Evolutionary conservation across 169 alveolate genomes (phyloP).

Genomic region (Eimeria nieschulzi): DNA sequence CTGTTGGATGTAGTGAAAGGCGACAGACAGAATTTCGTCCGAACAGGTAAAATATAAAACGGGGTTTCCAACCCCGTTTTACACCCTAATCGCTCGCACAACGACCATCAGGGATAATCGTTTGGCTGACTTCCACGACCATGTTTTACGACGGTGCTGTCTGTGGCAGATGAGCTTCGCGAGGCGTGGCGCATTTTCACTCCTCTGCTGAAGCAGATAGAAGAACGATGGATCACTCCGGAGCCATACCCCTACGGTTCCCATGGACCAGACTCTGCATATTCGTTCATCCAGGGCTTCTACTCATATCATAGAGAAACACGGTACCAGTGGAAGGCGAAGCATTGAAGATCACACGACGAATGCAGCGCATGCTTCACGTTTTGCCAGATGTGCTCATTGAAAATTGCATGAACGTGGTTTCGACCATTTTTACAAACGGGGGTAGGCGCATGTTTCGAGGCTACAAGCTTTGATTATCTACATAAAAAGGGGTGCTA

Average conservation of each 20-base stretch:
- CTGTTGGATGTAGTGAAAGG: constrained; percentile 79
- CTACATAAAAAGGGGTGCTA: too few relatives aligned
- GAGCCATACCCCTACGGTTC: constrained; percentile 81
- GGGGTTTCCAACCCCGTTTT: neutral
- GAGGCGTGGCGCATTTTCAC: constrained; percentile 86
- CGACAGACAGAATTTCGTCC: constrained; percentile 78
- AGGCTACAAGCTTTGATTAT: too few relatives aligned
- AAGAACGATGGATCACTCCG: constrained; percentile 78
- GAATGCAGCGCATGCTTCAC: neutral
- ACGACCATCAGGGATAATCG: neutral
- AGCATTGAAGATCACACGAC: constrained; percentile 8
- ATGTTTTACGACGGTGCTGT: neutral
- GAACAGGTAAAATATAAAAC: constrained; percentile 67
- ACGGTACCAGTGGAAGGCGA: constrained; percentile 74
- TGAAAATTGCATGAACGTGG: too few relatives aligned
- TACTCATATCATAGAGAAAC: constrained; percentile 70
- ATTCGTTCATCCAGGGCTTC: constrained; percentile 76
- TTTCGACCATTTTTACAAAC: too few relatives aligned
- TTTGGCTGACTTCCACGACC: neutral
- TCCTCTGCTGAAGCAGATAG: constrained; percentile 80
- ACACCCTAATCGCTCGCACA: neutral
- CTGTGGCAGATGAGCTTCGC: constrained; percentile 77
- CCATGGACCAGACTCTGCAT: constrained; percentile 80
- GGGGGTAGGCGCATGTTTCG: too few relatives aligned
- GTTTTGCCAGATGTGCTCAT: neutral